These are phyloP conservation scores for Teunomyces aglyptinius DNA, from an alignment of 805 yeast genomes.

Conservation along the genomic window DNA sequence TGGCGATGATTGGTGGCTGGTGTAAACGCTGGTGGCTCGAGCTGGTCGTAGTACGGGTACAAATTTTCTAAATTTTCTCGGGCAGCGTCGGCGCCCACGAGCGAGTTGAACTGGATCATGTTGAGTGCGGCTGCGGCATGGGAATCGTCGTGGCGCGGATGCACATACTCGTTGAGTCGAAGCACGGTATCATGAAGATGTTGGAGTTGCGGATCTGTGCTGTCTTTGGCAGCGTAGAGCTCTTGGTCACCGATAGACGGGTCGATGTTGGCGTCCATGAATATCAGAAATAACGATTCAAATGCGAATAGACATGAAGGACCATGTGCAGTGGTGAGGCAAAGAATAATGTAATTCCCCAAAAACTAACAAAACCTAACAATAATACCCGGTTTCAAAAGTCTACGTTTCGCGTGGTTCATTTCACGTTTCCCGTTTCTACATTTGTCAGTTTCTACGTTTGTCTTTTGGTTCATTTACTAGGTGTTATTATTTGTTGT, in stretches of 20 bases:
- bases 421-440: too few relatives aligned
- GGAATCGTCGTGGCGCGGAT: slow-evolving; percentile 6
- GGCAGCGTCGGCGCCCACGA: slow-evolving; percentile 5
- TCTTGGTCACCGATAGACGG: slow-evolving; percentile 18
- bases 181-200: slow-evolving; percentile 10
- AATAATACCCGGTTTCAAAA: too few relatives aligned
- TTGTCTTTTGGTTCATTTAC: not conserved
- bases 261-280: slow-evolving; percentile 20
- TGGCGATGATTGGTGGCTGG: not conserved
- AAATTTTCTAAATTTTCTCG: slow-evolving; percentile 2
- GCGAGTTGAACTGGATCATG: slow-evolving; percentile 18
- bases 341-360: too few relatives aligned
- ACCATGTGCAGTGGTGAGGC: too few relatives aligned
- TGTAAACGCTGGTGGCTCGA: not conserved
- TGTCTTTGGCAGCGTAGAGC: slow-evolving; percentile 11
- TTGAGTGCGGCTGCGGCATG: slow-evolving; percentile 21
- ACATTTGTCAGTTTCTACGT: too few relatives aligned
- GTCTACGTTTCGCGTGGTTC: too few relatives aligned
- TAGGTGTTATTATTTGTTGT: not conserved
- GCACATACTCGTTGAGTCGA: slow-evolving; percentile 12
- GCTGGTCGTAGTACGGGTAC: slow-evolving; percentile 2
- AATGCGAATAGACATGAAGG: too few relatives aligned
- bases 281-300: too few relatives aligned
- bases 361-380: too few relatives aligned
- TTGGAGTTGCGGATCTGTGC: slow-evolving; percentile 4